Conservation (phyloP, 192 early-diverging fungal species). For the Rhizophagus clarus region DNA sequence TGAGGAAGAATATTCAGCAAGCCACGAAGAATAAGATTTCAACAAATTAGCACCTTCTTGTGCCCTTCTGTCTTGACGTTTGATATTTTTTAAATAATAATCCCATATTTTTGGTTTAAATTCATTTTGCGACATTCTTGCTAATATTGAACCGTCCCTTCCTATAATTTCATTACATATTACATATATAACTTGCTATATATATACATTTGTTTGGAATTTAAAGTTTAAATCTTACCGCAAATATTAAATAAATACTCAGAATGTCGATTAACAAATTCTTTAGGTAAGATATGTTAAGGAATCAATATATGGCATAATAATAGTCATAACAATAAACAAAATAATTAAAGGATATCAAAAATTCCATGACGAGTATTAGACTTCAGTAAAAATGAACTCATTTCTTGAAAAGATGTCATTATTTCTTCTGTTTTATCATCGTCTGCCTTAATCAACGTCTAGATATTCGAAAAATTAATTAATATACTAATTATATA, state of each 20-base stretch:
- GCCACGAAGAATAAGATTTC: slow-evolving; percentile 71
- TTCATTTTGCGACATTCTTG: slow-evolving; percentile 44
- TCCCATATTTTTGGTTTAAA: slow-evolving; percentile 45
- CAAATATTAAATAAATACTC: slow-evolving; percentile 45
- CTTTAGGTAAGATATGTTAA: slow-evolving; percentile 31
- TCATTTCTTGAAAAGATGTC: slow-evolving; percentile 55
- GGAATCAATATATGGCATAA: not conserved
- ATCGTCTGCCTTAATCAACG: slow-evolving; percentile 28
- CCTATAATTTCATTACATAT: slow-evolving; percentile 39
- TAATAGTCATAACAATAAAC: not conserved
- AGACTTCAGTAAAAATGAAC: slow-evolving; percentile 49
- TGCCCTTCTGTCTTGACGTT: slow-evolving; percentile 38
- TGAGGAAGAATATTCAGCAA: slow-evolving; percentile 32
- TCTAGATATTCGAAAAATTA: not conserved
- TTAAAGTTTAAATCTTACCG: slow-evolving; percentile 22
- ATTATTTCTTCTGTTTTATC: slow-evolving; percentile 39
- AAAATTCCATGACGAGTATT: slow-evolving; percentile 39
- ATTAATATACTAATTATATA: not conserved
- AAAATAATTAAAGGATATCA: slow-evolving; percentile 6
- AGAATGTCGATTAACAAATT: slow-evolving; percentile 40
- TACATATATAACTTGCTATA: slow-evolving; percentile 35
- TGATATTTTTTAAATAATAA: slow-evolving; percentile 49
- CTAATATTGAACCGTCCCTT: slow-evolving; percentile 52
- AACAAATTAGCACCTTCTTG: slow-evolving; percentile 46
- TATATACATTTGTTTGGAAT: not conserved